phyloP scores from a whole-genome alignment of 2,329 filamentous ascomycete species.

The Epicoccum nigrum region DNA sequence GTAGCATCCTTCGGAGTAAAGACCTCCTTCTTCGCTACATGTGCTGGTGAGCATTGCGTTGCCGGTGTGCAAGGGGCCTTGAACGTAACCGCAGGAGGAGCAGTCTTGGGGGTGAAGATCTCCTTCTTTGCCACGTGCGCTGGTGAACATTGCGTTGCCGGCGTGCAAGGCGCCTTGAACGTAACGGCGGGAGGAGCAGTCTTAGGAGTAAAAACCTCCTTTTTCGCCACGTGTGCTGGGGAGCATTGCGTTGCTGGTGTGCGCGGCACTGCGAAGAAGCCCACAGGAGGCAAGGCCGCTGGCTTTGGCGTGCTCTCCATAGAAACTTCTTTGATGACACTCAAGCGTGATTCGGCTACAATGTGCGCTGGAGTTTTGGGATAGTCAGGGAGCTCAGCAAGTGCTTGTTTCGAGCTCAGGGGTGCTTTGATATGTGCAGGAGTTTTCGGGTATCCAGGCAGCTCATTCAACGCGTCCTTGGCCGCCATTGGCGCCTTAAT shows the following conservation, averaged over 20 bases:
- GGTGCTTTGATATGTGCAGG: constrained; percentile 30
- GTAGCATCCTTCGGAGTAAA: constrained; percentile 9
- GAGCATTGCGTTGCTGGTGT: constrained; percentile 15
- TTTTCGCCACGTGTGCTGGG: constrained; percentile 10
- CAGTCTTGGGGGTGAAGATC: constrained; percentile 5
- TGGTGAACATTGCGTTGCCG: constrained; percentile 10
- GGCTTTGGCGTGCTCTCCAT: constrained; percentile 6
- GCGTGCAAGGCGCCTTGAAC: constrained; percentile 6
- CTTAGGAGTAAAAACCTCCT: constrained; percentile 11
- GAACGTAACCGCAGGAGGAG: constrained; percentile 3
- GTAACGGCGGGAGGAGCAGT: constrained; percentile 1
- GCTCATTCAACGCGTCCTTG: constrained; percentile 26
- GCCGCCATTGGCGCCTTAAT: constrained; percentile 26
- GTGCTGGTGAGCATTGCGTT: constrained; percentile 13
- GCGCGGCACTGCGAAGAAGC: constrained; percentile 9
- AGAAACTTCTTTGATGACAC: constrained; percentile 11
- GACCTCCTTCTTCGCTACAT: constrained; percentile 8
- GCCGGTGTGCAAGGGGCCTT: constrained; percentile 6
- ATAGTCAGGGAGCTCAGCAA: constrained; percentile 29
- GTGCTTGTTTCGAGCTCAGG: constrained; percentile 25
- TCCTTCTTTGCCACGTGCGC: constrained; percentile 14
- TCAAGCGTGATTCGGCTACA: constrained; percentile 3
- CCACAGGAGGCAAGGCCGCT: constrained; percentile 2
- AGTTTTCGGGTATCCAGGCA: constrained; percentile 34
- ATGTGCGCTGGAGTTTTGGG: constrained; percentile 20